Conservation (phyloP, 345 rosid genomes). For the Gossypium mustelinum region DNA sequence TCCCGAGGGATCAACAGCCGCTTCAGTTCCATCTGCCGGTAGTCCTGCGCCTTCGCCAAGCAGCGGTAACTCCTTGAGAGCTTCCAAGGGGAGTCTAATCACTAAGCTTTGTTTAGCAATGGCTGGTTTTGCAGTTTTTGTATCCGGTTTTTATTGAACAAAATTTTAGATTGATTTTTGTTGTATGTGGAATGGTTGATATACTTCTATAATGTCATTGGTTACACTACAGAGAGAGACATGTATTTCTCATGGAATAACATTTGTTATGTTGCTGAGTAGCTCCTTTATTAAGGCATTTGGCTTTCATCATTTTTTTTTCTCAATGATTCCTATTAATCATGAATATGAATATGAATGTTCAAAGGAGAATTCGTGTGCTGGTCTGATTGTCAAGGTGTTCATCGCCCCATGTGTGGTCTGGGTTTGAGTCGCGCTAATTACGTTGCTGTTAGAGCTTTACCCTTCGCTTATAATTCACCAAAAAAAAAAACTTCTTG, state of each 20-base stretch:
- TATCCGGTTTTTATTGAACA: slow-evolving; percentile 14
- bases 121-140: slow-evolving; percentile 21
- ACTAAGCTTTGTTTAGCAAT: slow-evolving; percentile 20
- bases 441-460: no score
- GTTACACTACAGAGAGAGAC: not conserved
- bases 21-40: slow-evolving; percentile 6
- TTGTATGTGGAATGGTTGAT: not conserved
- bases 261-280: not conserved
- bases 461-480: no score
- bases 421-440: no score
- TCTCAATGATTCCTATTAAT: no score
- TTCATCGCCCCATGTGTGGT: fast-evolving
- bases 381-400: fast-evolving
- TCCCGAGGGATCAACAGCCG: slow-evolving; percentile 12
- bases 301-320: not conserved
- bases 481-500: no score
- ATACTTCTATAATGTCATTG: not conserved
- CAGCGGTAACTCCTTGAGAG: slow-evolving; percentile 27
- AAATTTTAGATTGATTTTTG: not conserved
- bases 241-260: not conserved
- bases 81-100: slow-evolving; percentile 6
- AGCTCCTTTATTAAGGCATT: no score
- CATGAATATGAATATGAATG: no score
- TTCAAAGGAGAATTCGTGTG: no score
- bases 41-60: slow-evolving; percentile 49